Conservation (phyloP, 2,329 filamentous ascomycete species). For the Teratosphaeria gauchensis region DNA sequence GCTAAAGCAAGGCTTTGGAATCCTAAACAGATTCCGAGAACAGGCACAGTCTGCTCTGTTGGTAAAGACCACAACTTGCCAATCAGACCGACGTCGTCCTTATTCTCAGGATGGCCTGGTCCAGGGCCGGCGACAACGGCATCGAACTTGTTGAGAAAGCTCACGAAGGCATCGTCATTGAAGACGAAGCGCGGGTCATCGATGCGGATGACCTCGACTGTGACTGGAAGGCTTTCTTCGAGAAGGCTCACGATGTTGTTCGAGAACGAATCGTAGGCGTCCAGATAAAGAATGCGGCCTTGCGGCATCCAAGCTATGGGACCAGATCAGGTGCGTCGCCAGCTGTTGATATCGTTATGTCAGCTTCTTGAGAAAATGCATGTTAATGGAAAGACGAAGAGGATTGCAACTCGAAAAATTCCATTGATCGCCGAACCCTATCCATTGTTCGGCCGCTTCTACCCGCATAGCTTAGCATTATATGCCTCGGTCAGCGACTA, state of each 20-base stretch:
- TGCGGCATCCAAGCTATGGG: slow-evolving; percentile 3
- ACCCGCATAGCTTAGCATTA: background rate
- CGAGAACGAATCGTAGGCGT: slow-evolving; percentile 94
- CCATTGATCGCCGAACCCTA: background rate
- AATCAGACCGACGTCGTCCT: slow-evolving; percentile 76
- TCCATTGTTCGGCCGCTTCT: background rate
- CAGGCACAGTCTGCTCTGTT: slow-evolving; percentile 54
- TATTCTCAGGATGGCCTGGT: slow-evolving; percentile 65
- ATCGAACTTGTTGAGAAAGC: slow-evolving; percentile 54
- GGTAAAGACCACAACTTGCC: slow-evolving; percentile 61
- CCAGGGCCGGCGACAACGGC: slow-evolving; percentile 87
- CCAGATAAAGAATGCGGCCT: slow-evolving; percentile 63
- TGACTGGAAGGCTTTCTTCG: slow-evolving; percentile 56
- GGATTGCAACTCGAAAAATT: background rate
- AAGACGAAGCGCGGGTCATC: slow-evolving; percentile 36
- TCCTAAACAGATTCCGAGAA: slow-evolving; percentile 80
- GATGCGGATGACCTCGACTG: slow-evolving; percentile 55
- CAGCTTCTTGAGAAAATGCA: background rate
- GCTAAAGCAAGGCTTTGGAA: slow-evolving; percentile 71
- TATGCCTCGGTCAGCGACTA: background rate
- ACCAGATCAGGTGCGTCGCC: background rate
- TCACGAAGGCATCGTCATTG: slow-evolving; percentile 28
- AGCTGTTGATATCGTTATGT: background rate
- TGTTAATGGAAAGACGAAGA: background rate
- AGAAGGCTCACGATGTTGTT: slow-evolving; percentile 87